These are phyloP conservation scores for Rubia yunnanensis DNA, from an alignment of 257 asterid genomes.

Conservation along the genomic window DNA sequence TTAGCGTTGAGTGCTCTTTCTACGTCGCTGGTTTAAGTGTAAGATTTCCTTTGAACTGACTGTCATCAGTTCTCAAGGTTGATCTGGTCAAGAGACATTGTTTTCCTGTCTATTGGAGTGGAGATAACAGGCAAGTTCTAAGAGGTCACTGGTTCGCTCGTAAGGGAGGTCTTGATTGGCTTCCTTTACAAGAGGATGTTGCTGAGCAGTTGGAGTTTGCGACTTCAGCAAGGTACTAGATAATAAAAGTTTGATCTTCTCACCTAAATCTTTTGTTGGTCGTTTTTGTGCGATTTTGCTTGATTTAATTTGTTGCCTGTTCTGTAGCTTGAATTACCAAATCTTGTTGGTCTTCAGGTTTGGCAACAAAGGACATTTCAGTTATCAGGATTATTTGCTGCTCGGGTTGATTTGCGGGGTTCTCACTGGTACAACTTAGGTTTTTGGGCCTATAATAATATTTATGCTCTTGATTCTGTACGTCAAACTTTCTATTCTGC, in stretches of 20 bases:
- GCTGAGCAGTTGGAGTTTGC: constrained; percentile 97
- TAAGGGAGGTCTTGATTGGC: constrained; percentile 95
- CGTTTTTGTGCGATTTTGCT: not conserved
- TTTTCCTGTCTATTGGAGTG: constrained; percentile 97
- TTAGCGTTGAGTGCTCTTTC: not conserved
- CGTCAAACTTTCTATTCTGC: constrained; percentile 10
- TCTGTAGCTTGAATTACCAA: not conserved
- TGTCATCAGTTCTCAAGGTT: constrained; percentile 41
- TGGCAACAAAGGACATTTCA: constrained; percentile 98
- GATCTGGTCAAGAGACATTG: constrained; percentile 86
- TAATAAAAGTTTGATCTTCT: not conserved
- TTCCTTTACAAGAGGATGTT: constrained; percentile 89
- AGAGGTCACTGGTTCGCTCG: constrained; percentile 99
- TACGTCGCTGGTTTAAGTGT: not conserved
- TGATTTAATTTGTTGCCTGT: not conserved
- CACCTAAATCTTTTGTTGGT: not conserved
- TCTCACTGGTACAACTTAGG: constrained; percentile 49
- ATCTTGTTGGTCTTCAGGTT: constrained; percentile 37
- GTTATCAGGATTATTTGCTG: constrained; percentile 95
- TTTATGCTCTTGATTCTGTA: constrained; percentile 4
- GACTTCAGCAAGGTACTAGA: constrained; percentile 42
- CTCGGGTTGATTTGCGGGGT: constrained; percentile 97
- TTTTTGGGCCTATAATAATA: constrained; percentile 9
- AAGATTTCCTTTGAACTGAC: constrained; percentile 2
- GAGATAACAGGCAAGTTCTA: constrained; percentile 80